Conservation (phyloP, 805 yeast genomes). For the Brettanomyces sp. region DNA sequence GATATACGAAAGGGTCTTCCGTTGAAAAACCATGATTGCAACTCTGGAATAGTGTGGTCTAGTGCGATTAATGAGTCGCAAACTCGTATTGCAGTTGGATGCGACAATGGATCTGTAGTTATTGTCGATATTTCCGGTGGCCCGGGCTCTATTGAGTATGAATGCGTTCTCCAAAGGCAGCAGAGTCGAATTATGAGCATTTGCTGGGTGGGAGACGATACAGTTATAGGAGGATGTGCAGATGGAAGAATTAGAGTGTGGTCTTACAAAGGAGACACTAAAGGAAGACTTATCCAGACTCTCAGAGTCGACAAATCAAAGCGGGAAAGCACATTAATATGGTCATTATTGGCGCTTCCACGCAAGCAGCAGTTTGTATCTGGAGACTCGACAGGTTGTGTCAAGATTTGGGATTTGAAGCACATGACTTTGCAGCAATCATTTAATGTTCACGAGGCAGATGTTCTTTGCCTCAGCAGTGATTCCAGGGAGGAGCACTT, state of each 20-base stretch:
- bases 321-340: slow-evolving; percentile 79
- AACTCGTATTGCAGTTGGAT: slow-evolving; percentile 72
- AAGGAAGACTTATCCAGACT: slow-evolving; percentile 67
- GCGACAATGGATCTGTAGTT: slow-evolving; percentile 90
- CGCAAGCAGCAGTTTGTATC: slow-evolving; percentile 68
- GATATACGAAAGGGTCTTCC: slow-evolving; percentile 68
- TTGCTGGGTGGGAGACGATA: slow-evolving; percentile 60
- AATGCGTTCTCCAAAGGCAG: slow-evolving; percentile 68
- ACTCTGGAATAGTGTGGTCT: slow-evolving; percentile 93
- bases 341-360: slow-evolving; percentile 70
- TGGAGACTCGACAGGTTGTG: slow-evolving; percentile 93
- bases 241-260: slow-evolving; percentile 88
- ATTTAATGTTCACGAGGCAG: slow-evolving; percentile 83
- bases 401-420: slow-evolving; percentile 86
- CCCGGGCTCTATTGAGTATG: slow-evolving; percentile 71
- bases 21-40: slow-evolving; percentile 69
- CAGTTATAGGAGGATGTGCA: slow-evolving; percentile 86
- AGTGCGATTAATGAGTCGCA: slow-evolving; percentile 56
- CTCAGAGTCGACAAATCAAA: slow-evolving; percentile 89
- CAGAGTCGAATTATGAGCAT: slow-evolving; percentile 72
- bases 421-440: slow-evolving; percentile 71
- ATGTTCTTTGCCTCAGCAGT: slow-evolving; percentile 63
- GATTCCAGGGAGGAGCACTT: slow-evolving; percentile 54
- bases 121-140: slow-evolving; percentile 82
- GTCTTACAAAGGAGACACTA: slow-evolving; percentile 37